phyloP scores from a whole-genome alignment of 495 filamentous ascomycete species.

The Tetracladium setigerum region DNA sequence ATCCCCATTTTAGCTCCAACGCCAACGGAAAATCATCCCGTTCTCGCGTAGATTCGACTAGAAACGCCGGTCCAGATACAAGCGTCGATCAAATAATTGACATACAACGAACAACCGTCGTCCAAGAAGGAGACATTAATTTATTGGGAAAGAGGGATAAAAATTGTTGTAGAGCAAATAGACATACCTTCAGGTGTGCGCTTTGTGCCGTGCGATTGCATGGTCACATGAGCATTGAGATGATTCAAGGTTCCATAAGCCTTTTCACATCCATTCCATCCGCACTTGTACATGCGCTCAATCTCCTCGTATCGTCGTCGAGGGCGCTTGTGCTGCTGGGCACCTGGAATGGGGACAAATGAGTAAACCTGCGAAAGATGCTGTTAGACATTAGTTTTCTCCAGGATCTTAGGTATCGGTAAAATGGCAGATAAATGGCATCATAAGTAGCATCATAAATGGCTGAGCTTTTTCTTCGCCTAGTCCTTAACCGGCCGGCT shows the following conservation, averaged over 20 bases:
- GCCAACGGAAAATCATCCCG: slow-evolving; percentile 16
- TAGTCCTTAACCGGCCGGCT: too few species aligned
- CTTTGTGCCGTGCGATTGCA: slow-evolving; percentile 91
- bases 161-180: background rate
- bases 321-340: slow-evolving; percentile 95
- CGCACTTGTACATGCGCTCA: slow-evolving; percentile 99
- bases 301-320: slow-evolving; percentile 96
- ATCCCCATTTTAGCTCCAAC: slow-evolving; percentile 8
- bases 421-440: too few species aligned
- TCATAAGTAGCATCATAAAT: too few species aligned
- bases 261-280: slow-evolving; percentile 97
- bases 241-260: slow-evolving; percentile 96
- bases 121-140: too few species aligned
- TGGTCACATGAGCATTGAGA: slow-evolving; percentile 93
- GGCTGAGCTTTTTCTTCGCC: too few species aligned
- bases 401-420: background rate
- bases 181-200: slow-evolving; percentile 90
- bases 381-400: slow-evolving; percentile 22
- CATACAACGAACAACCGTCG: background rate
- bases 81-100: background rate
- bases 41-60: slow-evolving; percentile 1
- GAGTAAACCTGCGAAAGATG: slow-evolving; percentile 79
- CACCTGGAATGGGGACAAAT: slow-evolving; percentile 95
- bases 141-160: too few species aligned
- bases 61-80: slow-evolving; percentile 1